Conservation (phyloP, 495 filamentous ascomycete species). For the Trichoderma asperelloides region DNA sequence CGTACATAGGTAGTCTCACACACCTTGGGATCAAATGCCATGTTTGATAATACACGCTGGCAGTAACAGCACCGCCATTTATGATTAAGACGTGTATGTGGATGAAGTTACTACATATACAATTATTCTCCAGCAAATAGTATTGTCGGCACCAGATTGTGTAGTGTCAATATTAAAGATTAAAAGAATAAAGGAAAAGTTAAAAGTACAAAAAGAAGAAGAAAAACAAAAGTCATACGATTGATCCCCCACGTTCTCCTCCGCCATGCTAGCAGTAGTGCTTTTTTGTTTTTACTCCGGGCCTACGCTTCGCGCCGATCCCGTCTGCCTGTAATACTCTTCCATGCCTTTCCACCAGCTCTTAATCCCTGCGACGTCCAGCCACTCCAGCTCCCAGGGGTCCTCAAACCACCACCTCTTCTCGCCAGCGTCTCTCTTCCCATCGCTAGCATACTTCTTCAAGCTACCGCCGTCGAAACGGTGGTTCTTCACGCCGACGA, state of each 20-base stretch:
- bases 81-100: too few species aligned
- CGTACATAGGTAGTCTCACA: too few species aligned
- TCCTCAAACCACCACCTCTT: constrained; percentile 35
- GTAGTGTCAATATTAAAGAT: too few species aligned
- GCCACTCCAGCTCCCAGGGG: constrained; percentile 30
- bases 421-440: constrained; percentile 15
- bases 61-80: too few species aligned
- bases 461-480: constrained; percentile 36
- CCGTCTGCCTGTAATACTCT: background rate
- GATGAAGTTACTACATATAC: too few species aligned
- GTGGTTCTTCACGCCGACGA: constrained; percentile 41
- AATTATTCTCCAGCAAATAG: background rate
- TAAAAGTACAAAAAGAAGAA: too few species aligned
- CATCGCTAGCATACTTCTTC: constrained; percentile 39
- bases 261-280: too few species aligned
- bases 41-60: too few species aligned
- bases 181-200: too few species aligned
- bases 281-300: background rate
- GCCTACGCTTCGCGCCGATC: background rate
- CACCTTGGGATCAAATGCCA: too few species aligned
- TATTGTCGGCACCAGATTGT: background rate
- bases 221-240: background rate
- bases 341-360: constrained; percentile 30
- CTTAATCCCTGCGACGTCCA: constrained; percentile 28
- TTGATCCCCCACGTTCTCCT: background rate